Evolutionary conservation across 2,329 filamentous ascomycete species (phyloP).

Genomic region (Periconia macrospinosa): DNA sequence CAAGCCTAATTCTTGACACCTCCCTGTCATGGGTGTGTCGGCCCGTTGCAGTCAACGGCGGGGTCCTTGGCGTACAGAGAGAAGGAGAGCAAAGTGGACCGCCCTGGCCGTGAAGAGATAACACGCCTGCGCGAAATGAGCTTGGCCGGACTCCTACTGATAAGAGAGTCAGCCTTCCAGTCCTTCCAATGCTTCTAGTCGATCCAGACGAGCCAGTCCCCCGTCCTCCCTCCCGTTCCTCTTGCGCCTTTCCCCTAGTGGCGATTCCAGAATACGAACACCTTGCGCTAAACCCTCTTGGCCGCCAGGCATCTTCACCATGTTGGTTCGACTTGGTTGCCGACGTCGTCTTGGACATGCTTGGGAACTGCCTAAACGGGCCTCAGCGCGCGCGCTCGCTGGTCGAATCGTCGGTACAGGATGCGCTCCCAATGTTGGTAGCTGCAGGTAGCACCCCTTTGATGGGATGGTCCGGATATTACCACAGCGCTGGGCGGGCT

Average conservation of each 20-base stretch:
- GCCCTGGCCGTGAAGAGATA: slow-evolving; percentile 1
- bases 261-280: neutral
- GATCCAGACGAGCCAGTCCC: too few relatives aligned
- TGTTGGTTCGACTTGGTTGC: too few relatives aligned
- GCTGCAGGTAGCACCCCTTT: neutral
- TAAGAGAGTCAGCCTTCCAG: neutral
- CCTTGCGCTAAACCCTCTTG: too few relatives aligned
- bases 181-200: too few relatives aligned
- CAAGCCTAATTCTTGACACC: slow-evolving; percentile 9
- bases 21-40: slow-evolving; percentile 8
- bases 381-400: neutral
- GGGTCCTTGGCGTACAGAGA: slow-evolving; percentile 10
- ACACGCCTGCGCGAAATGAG: slow-evolving; percentile 12
- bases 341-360: neutral
- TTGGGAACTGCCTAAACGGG: neutral
- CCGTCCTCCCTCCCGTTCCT: too few relatives aligned
- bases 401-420: neutral
- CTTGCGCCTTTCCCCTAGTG: too few relatives aligned
- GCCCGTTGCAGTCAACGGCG: slow-evolving; percentile 10
- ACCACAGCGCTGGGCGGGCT: neutral
- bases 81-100: too few relatives aligned
- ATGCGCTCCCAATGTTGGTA: neutral
- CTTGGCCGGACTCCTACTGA: slow-evolving; percentile 4
- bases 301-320: too few relatives aligned
- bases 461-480: neutral